phyloP scores from a whole-genome alignment of 495 filamentous ascomycete genomes.

The Niebla homalea region DNA sequence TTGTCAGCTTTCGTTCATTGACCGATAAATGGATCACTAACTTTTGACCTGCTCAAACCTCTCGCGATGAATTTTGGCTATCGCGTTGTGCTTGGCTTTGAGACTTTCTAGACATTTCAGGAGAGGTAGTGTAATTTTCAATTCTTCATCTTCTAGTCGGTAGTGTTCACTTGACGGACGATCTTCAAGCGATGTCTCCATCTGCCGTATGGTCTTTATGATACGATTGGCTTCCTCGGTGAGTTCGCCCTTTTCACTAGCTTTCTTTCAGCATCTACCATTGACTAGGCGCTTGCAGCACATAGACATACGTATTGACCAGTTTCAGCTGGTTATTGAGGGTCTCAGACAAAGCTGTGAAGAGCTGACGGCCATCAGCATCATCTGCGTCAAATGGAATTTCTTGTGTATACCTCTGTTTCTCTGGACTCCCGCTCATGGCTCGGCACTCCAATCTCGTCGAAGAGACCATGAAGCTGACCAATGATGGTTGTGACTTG shows the following conservation, averaged over 20 bases:
- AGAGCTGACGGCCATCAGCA: conserved; percentile 46
- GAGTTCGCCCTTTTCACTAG: conserved; percentile 75
- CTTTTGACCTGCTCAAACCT: conserved; percentile 90
- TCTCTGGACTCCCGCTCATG: conserved; percentile 86
- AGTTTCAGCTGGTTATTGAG: conserved; percentile 69
- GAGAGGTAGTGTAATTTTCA: conserved; percentile 69
- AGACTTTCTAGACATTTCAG: conserved; percentile 60
- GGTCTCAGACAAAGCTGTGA: conserved; percentile 74
- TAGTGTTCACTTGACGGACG: conserved; percentile 48
- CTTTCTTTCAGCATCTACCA: conserved; percentile 10
- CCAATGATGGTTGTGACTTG: conserved; percentile 86
- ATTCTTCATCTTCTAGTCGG: conserved; percentile 45
- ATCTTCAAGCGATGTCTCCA: conserved; percentile 83
- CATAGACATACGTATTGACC: conserved; percentile 47
- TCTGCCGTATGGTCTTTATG: conserved; percentile 74
- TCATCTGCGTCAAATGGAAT: neutral
- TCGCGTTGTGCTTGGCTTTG: conserved; percentile 70
- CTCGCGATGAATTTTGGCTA: conserved; percentile 72
- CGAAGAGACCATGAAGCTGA: conserved; percentile 84
- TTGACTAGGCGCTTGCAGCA: neutral
- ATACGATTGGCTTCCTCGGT: conserved; percentile 75
- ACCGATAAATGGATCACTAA: conserved; percentile 29
- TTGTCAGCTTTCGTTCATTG: conserved; percentile 21
- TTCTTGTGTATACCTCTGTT: conserved; percentile 48
- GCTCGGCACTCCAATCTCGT: conserved; percentile 82